Percentiles rank a stretch among this genome's conserved stretches.
phyloP scores from a whole-genome alignment of 1,284 basidiomycete species.

The Paramarasmius palmivorus region DNA sequence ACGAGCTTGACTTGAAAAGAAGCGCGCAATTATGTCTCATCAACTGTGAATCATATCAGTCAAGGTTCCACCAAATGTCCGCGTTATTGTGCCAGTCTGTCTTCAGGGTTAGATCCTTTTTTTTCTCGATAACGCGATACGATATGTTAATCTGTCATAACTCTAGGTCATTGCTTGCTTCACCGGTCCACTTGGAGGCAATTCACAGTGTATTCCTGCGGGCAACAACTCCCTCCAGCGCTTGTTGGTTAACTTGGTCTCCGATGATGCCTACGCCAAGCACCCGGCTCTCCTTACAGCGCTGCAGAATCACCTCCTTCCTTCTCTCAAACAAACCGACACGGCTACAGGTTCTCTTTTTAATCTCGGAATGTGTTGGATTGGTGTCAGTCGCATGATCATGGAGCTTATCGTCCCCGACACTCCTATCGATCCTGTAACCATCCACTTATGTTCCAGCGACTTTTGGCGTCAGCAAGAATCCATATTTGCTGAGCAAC shows the following conservation, averaged over 20 bases:
- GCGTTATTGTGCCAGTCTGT: conserved; percentile 40
- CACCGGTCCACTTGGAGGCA: conserved; percentile 12
- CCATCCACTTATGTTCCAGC: conserved; percentile 57
- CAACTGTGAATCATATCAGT: conserved; percentile 31
- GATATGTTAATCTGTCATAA: not conserved
- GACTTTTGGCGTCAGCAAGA: conserved; percentile 54
- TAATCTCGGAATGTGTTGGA: conserved; percentile 60
- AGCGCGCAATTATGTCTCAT: conserved; percentile 35
- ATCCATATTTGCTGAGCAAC: conserved; percentile 48
- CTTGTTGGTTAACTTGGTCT: too few species aligned
- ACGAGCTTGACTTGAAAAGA: conserved; percentile 34
- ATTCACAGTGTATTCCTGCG: too few species aligned
- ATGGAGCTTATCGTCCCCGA: conserved; percentile 84
- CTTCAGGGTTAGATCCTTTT: conserved; percentile 33
- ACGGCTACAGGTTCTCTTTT: conserved; percentile 4
- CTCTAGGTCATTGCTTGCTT: conserved; percentile 44
- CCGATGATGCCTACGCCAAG: conserved; percentile 4
- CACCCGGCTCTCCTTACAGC: conserved; percentile 9
- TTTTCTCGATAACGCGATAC: too few species aligned
- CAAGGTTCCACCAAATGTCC: conserved; percentile 42
- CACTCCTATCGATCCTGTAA: conserved; percentile 86
- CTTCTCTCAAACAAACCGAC: conserved; percentile 10
- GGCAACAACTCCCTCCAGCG: not conserved
- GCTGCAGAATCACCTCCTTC: conserved; percentile 8
- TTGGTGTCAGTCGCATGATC: conserved; percentile 61